Evolutionary conservation across 495 filamentous ascomycete genomes (phyloP), one percentile per base, ranked within the genome.

Genomic region (Daldinia caldariorum): DNA sequence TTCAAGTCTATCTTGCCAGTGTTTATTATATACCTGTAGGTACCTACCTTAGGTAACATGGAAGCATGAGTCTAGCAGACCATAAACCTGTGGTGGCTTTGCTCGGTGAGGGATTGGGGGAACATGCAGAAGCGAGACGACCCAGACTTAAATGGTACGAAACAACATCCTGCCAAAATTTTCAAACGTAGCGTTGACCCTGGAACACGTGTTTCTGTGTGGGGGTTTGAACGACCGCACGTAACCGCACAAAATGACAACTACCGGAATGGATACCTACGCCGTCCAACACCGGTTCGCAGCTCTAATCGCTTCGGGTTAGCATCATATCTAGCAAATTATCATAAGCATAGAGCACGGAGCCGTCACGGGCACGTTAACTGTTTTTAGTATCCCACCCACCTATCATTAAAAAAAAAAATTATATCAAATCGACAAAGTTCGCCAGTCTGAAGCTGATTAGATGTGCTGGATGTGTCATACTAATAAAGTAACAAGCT

Each of bases 391-490:
- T 9, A 61, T 26, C n/a, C 53, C 49, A 18, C 10, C 39, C 35
- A 47, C 7, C 34, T 12, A 38, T n/a, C n/a, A n/a, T n/a, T n/a
- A n/a, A n/a, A n/a, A n/a, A n/a, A n/a, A n/a, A n/a, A n/a, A n/a
- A n/a, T 66, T 59, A 58, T 62, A 57, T 35, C 32, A 35, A 55
- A 35, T 26, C 54, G 31, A 0, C 9, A 59, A 41, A 16, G 35
- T 16, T 51, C 18, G 35, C 45, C 35, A 13, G 16, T 1, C 14
- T n/a, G 22, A 37, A 38, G 35, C 34, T 60, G 39, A 58, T 56
- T 66, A 18, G 35, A 60, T 67, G 45, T 67, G 58, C 50, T 66
- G 10, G 35, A 60, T 67, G 45, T 67, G 58, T 60, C 63, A 66
- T 34, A 6, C 29, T 34, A 20, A 37, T 29, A 4, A 50, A 18